These are phyloP conservation scores for Globisporangium mamillatum DNA, from an alignment of 352 stramenopile species.

Conservation along the genomic window DNA sequence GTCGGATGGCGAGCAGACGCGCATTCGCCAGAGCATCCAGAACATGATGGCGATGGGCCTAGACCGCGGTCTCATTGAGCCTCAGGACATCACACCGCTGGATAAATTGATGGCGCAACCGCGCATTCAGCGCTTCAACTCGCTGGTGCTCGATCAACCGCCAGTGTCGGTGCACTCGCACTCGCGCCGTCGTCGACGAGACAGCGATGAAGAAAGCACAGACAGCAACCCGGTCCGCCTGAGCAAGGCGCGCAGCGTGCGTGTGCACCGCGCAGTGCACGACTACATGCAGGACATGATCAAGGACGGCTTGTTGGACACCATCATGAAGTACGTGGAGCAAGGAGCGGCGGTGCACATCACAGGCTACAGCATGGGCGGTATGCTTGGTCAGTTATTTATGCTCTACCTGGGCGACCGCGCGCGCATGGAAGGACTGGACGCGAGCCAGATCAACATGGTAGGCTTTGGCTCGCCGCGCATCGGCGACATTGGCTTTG, in stretches of 20 bases:
- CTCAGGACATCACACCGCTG: conserved; percentile 59
- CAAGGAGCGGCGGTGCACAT: conserved; percentile 73
- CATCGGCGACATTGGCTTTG: conserved; percentile 77
- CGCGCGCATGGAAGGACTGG: conserved; percentile 67
- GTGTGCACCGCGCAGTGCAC: conserved; percentile 78
- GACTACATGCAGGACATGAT: conserved; percentile 87
- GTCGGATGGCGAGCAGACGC: conserved; percentile 82
- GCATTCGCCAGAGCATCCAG: conserved; percentile 81
- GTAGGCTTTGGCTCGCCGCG: conserved; percentile 82
- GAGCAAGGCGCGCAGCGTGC: conserved; percentile 55
- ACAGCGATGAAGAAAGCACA: conserved; percentile 50
- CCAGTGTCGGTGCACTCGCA: conserved; percentile 52
- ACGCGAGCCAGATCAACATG: conserved; percentile 80
- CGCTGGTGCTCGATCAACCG: conserved; percentile 58
- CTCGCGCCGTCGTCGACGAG: conserved; percentile 46
- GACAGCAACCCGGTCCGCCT: conserved; percentile 55
- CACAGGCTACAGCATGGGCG: conserved; percentile 85
- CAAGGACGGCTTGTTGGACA: conserved; percentile 66
- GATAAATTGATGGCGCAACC: conserved; percentile 69
- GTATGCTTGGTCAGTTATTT: conserved; percentile 76
- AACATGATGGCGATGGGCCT: conserved; percentile 83
- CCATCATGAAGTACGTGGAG: conserved; percentile 73
- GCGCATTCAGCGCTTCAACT: conserved; percentile 67
- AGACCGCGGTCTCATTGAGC: conserved; percentile 72
- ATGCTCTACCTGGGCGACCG: conserved; percentile 78